Evolutionary conservation across 495 filamentous ascomycete species (phyloP), one percentile per base, ranked within the genome.

Genomic region (Penicillium subrubescens): DNA sequence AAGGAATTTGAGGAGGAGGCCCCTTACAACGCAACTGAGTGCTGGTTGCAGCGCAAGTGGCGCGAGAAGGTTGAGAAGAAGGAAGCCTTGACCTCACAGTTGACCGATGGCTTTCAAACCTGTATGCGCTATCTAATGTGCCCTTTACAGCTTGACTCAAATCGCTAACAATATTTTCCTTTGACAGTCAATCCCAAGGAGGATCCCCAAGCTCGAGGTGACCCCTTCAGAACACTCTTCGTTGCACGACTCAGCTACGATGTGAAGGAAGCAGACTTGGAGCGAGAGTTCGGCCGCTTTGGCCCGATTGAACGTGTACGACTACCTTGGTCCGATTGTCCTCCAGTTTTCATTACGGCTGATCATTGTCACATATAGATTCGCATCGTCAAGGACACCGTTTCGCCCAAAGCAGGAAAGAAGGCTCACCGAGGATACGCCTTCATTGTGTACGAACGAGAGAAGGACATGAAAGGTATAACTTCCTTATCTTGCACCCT

Each of bases 391-490:
- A 84, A 81, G 64, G 73, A 82, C 66, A 83, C 88, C 60, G 82
- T 89, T 59, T 89, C 88, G 59, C 84, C 86, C 5, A 93, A 91
- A 67, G 89, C 89, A 73, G 86, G 87, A 59, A 94, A 93, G 74
- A 97, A 96, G 78, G 83, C 87, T 50, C 90, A 95, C 74, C 86
- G 88, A 67, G 95, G 95, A 65, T 99, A 99, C 80, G 95, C 93
- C 62, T 99, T 99, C 75, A 89, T 99, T 68, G 93, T 97, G 53
- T 99, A 93, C 75, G 94, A 98, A 79, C 89, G 92, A 71, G 95
- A 98, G 77, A 94, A 94, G 79, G 95, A 99, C 73, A 97, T 99
- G 96, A 97, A 96, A 90, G 94, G 95, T 97, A 97, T 84, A 79
- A 61, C 60, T 55, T 55, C 61, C 58, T 57, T 41, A 64, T 57